phyloP scores from a whole-genome alignment of 2,329 filamentous ascomycete species.

The Aureobasidium lini region DNA sequence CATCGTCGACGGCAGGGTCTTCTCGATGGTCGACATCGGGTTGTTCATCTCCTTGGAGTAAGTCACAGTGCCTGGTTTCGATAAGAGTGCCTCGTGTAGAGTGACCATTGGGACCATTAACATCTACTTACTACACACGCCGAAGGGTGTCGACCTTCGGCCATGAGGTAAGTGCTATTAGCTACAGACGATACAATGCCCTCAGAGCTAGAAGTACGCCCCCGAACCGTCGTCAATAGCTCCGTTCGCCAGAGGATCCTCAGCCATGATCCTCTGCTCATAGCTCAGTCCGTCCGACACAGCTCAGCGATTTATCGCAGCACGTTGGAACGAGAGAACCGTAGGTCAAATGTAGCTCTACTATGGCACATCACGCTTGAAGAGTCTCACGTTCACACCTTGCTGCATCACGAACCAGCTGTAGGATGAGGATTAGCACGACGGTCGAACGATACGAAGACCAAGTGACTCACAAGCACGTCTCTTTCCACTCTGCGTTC shows the following conservation, averaged over 20 bases:
- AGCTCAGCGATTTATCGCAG: too few species aligned
- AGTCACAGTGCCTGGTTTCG: not conserved
- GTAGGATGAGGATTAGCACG: not conserved
- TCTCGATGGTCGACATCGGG: not conserved
- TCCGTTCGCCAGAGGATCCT: not conserved
- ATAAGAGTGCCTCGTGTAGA: not conserved
- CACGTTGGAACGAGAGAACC: not conserved
- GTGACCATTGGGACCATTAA: not conserved
- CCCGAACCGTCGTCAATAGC: too few species aligned
- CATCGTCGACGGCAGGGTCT: not conserved
- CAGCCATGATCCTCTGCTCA: not conserved
- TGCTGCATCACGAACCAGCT: conserved; percentile 28
- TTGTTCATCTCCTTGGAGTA: not conserved
- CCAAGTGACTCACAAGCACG: conserved; percentile 19
- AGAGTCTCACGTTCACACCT: conserved; percentile 19
- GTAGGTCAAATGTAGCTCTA: not conserved
- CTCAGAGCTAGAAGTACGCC: not conserved
- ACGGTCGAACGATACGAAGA: not conserved
- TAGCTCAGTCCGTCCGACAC: too few species aligned
- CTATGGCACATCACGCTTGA: conserved; percentile 2
- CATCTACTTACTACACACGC: not conserved
- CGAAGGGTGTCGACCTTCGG: too few species aligned
- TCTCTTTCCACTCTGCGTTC: conserved; percentile 24
- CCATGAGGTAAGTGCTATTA: not conserved
- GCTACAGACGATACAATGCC: not conserved